phyloP scores from a whole-genome alignment of 1,284 basidiomycete genomes.

The Irpex sp. region DNA sequence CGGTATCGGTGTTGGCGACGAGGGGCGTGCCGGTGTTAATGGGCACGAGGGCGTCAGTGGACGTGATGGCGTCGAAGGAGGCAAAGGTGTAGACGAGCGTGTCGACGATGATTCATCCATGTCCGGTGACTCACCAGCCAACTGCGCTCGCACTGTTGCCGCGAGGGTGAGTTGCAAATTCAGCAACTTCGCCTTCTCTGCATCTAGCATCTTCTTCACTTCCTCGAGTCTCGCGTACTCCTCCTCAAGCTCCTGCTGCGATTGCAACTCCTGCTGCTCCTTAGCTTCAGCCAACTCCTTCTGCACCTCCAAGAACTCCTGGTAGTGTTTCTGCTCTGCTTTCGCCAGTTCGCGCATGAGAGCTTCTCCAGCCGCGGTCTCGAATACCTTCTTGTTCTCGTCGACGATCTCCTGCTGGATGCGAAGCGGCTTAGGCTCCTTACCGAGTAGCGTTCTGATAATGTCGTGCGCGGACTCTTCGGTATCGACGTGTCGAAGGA shows the following conservation, averaged over 20 bases:
- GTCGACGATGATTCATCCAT: not conserved
- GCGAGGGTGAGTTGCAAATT: slow-evolving; percentile 4
- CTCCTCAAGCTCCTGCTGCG: slow-evolving; percentile 21
- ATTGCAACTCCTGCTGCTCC: slow-evolving; percentile 15
- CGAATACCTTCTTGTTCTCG: slow-evolving; percentile 3
- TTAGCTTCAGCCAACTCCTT: slow-evolving; percentile 17
- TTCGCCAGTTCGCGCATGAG: slow-evolving; percentile 11
- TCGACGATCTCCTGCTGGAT: slow-evolving; percentile 15
- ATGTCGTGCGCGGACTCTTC: slow-evolving; percentile 14
- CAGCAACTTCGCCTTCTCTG: slow-evolving; percentile 9
- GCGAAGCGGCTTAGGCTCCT: slow-evolving; percentile 6
- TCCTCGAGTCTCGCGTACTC: slow-evolving; percentile 3
- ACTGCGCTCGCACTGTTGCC: not conserved
- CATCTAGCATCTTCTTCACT: slow-evolving; percentile 8
- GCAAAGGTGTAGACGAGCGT: not conserved
- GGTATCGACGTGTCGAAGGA: slow-evolving; percentile 16
- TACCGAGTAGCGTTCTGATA: slow-evolving; percentile 11
- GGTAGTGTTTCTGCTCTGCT: slow-evolving; percentile 11
- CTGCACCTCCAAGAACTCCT: slow-evolving; percentile 13
- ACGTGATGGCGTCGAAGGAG: not conserved
- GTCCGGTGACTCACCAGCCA: not conserved
- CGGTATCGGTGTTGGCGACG: not conserved
- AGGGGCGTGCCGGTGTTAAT: not conserved
- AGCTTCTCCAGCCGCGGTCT: slow-evolving; percentile 14
- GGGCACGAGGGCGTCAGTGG: not conserved